These are phyloP conservation scores for Fraxinus nigra DNA, from an alignment of 305 asterid species.

Conservation along the genomic window DNA sequence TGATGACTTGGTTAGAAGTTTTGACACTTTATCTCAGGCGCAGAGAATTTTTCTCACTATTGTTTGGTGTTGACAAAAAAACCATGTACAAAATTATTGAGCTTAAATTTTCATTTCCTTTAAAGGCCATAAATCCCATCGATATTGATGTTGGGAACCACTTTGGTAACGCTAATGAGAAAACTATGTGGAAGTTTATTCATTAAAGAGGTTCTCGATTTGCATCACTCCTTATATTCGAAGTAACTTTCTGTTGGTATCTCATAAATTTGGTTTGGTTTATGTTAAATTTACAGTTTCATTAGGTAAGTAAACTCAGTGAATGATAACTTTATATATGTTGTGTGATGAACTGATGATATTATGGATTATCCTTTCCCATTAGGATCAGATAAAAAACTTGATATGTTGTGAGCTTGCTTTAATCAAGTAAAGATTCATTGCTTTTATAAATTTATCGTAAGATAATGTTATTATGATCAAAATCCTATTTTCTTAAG, in stretches of 20 bases:
- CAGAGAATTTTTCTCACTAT: neutral
- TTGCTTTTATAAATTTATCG: neutral
- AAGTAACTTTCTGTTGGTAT: constrained; percentile 1
- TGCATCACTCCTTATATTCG: constrained; percentile 1
- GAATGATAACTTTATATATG: neutral
- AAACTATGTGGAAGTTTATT: neutral
- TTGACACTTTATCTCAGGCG: neutral
- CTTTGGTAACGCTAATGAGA: neutral
- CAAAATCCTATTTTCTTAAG: neutral
- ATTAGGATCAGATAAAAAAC: neutral
- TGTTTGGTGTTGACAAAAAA: neutral
- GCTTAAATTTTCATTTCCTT: neutral
- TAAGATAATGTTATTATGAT: neutral
- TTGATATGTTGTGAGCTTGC: constrained; percentile 2
- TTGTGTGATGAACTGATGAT: neutral
- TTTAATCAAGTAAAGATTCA: neutral
- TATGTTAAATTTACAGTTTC: neutral
- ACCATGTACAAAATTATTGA: neutral
- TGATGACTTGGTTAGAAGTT: neutral
- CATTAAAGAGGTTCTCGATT: neutral
- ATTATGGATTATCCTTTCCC: neutral
- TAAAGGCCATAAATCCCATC: neutral
- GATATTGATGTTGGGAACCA: neutral
- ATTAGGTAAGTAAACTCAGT: neutral
- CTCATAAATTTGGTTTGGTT: neutral